These are phyloP conservation scores for Malus orientalis DNA, from an alignment of 306 rosid genomes.

Conservation along the genomic window DNA sequence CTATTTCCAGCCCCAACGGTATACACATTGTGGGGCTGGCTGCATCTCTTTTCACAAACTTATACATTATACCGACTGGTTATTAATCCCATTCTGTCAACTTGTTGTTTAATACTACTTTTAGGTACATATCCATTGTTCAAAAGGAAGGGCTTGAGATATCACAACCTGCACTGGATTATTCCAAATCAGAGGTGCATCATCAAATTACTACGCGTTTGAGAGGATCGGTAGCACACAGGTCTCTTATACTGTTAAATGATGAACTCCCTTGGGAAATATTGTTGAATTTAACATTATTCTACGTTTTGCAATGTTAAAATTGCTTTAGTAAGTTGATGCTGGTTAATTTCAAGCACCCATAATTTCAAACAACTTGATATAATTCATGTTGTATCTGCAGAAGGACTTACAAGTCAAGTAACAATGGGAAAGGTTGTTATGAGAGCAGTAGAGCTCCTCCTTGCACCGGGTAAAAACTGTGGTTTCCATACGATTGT, in stretches of 20 bases:
- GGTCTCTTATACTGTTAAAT: constrained; percentile 30
- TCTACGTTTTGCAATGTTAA: background rate
- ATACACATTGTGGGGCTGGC: constrained; percentile 3
- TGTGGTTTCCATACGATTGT: background rate
- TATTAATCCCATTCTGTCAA: background rate
- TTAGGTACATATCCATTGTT: constrained; percentile 67
- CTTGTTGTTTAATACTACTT: background rate
- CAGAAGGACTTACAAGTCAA: constrained; percentile 68
- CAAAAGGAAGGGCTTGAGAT: constrained; percentile 66
- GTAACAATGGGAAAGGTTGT: constrained; percentile 50
- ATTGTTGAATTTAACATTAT: background rate
- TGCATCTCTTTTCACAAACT: constrained; percentile 1
- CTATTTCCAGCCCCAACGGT: constrained; percentile 61
- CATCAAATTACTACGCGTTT: constrained; percentile 83
- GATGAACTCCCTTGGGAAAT: background rate
- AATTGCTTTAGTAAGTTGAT: background rate
- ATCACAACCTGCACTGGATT: constrained; percentile 94
- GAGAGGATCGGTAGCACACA: constrained; percentile 65
- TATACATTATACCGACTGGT: background rate
- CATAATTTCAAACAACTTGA: background rate
- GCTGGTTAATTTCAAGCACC: background rate
- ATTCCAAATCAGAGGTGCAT: constrained; percentile 57
- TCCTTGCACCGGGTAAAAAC: constrained; percentile 86
- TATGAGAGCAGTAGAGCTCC: constrained; percentile 60
- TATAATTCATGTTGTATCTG: constrained; percentile 6